Base-by-base conservation (phyloP, 1,139 yeast species). In the Suhomyces atakaporum region DNA sequence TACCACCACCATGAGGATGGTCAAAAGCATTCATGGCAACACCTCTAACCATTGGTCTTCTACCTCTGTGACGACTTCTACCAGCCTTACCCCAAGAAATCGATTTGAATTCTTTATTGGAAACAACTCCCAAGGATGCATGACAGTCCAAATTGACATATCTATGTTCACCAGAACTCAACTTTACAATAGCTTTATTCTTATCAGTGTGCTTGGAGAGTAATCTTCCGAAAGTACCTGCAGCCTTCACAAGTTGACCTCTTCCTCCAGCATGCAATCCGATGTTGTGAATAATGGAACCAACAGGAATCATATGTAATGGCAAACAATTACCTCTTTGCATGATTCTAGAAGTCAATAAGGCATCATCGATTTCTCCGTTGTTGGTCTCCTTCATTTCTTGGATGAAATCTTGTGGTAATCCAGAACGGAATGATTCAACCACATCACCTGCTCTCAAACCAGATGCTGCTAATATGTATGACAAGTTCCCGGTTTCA, bases 1-100 rank as follows among this genome's bases (percentile, higher is more conserved):
- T 84, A 69, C 99, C 99, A 84, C 99, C 99, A 75, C 99, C 99
- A 57, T 89, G 94, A 50, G 99, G 99, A 72, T 92, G 99, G 66
- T 92, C 97, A 58, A 82, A 80, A 44, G 95, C 94, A 67, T 92
- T 92, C 96, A 88, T 88, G 36, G 98, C 98, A 51, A 89, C 88
- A 78, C 99, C 99, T 74, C 99, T 85, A 25, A 89, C 96, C 37
- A 84, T 79, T 23, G 99, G 98, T 63, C 98, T 81, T 54, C 84
- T 82, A 48, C 98, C 98, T 59, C 86, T 71, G 74, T 89, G 84
- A 62, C 99, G 84, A 36, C 84, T 73, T 64, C 97, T 81, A 54
- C 99, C 99, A 11, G 99, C 99, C 64, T 94, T 92, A 76, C 99
- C 98, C 68, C 89, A 77, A 38, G 87, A 79, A 44, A 81, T 77